These are phyloP conservation scores for Psilocybe tampanensis DNA, from an alignment of 768 basidiomycete genomes.

Conservation along the genomic window DNA sequence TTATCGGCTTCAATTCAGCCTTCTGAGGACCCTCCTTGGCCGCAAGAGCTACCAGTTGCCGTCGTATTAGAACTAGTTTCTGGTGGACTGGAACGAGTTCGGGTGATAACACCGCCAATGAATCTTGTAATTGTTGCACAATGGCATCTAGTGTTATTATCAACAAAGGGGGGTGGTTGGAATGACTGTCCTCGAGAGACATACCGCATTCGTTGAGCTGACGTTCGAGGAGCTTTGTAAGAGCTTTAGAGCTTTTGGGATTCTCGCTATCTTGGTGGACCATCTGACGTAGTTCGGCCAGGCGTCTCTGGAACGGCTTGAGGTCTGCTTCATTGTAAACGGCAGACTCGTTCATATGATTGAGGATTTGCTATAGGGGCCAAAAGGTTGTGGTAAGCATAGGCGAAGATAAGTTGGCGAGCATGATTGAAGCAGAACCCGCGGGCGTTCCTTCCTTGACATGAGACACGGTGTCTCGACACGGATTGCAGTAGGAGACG, in stretches of 20 bases:
- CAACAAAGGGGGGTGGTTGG: background rate
- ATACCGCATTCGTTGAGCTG: constrained; percentile 92
- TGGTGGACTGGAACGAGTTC: constrained; percentile 93
- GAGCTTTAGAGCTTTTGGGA: constrained; percentile 81
- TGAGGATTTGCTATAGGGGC: constrained; percentile 80
- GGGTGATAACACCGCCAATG: constrained; percentile 82
- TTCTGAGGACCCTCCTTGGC: constrained; percentile 87
- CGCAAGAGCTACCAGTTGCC: constrained; percentile 86
- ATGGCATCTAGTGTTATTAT: constrained; percentile 60
- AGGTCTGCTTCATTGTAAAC: constrained; percentile 94
- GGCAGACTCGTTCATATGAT: constrained; percentile 94
- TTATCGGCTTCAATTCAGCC: constrained; percentile 84
- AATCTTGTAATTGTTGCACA: constrained; percentile 78
- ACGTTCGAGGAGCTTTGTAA: constrained; percentile 87
- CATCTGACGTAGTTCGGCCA: constrained; percentile 82
- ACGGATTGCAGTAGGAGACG: constrained; percentile 8
- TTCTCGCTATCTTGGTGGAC: constrained; percentile 81
- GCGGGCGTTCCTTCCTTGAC: constrained; percentile 18
- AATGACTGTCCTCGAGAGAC: constrained; percentile 29
- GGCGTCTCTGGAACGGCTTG: constrained; percentile 80
- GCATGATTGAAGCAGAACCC: constrained; percentile 3
- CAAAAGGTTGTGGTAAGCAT: constrained; percentile 7
- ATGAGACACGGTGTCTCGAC: constrained; percentile 2
- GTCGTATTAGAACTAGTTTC: constrained; percentile 81
- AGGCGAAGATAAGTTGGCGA: background rate